These are phyloP conservation scores for Hericium coralloides DNA, from an alignment of 768 basidiomycete genomes.

Conservation along the genomic window DNA sequence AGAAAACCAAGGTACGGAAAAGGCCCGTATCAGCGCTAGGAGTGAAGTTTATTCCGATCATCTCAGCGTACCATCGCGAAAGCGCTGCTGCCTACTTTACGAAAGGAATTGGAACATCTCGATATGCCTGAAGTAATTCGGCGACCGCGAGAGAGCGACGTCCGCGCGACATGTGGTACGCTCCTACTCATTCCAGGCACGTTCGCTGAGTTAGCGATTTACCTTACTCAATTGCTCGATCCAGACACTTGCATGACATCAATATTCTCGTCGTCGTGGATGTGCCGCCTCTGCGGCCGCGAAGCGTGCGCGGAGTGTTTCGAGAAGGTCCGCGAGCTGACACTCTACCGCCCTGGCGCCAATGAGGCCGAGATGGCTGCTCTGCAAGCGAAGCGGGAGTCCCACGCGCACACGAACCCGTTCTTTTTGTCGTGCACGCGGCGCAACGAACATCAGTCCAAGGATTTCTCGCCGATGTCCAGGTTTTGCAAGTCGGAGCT, in stretches of 20 bases:
- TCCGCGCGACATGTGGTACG: constrained; percentile 80
- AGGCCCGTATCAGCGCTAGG: background rate
- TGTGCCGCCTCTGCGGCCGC: constrained; percentile 85
- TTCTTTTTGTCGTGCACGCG: constrained; percentile 68
- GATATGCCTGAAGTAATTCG: constrained; percentile 49
- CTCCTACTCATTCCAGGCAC: constrained; percentile 3
- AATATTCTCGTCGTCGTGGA: constrained; percentile 82
- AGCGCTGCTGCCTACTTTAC: constrained; percentile 58
- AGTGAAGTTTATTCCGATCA: constrained; percentile 3
- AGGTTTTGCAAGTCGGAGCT: constrained; percentile 63
- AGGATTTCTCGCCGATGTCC: constrained; percentile 73
- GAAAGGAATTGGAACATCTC: constrained; percentile 56
- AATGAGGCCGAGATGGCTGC: constrained; percentile 39
- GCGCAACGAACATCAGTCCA: constrained; percentile 57
- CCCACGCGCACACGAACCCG: constrained; percentile 55
- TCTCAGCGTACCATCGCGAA: constrained; percentile 55
- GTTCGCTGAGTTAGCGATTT: background rate
- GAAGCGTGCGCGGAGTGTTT: constrained; percentile 87
- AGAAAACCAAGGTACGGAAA: constrained; percentile 47
- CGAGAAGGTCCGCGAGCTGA: constrained; percentile 56
- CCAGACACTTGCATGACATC: constrained; percentile 92
- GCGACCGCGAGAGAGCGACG: constrained; percentile 70
- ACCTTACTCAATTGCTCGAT: constrained; percentile 7
- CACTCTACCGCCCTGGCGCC: constrained; percentile 40
- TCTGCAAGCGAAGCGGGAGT: constrained; percentile 45